Conservation (phyloP, 2,329 filamentous ascomycete genomes). For the Byssochlamys sp. region DNA sequence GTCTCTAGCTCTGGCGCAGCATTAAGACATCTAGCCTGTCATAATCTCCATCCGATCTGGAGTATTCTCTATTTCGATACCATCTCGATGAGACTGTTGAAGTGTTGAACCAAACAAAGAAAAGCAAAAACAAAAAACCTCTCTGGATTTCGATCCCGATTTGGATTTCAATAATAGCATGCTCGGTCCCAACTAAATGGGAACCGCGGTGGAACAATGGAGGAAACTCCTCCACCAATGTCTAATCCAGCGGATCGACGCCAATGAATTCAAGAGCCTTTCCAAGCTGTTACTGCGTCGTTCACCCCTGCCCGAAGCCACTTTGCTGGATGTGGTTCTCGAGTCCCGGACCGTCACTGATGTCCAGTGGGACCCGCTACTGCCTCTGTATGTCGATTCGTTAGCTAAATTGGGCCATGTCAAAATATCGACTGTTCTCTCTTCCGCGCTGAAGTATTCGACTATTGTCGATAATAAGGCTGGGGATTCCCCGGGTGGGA, state of each 20-base stretch:
- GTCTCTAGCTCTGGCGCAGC: background rate
- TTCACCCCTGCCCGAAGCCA: slow-evolving; percentile 20
- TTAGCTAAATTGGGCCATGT: slow-evolving; percentile 25
- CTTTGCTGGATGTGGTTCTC: slow-evolving; percentile 27
- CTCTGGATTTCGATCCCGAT: too few species aligned
- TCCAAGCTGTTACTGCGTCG: slow-evolving; percentile 24
- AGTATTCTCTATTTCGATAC: background rate
- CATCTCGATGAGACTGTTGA: background rate
- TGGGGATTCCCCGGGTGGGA: background rate
- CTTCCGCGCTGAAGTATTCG: slow-evolving; percentile 25
- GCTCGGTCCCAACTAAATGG: slow-evolving; percentile 8
- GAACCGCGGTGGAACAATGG: slow-evolving; percentile 27
- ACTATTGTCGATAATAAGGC: slow-evolving; percentile 20
- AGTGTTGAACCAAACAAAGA: background rate
- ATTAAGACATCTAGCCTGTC: background rate
- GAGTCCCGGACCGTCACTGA: slow-evolving; percentile 22
- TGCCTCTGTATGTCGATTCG: slow-evolving; percentile 32
- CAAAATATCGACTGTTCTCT: slow-evolving; percentile 25
- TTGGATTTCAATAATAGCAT: slow-evolving; percentile 1
- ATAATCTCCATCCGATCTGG: too few species aligned
- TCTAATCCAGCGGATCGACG: slow-evolving; percentile 28
- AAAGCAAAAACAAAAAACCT: background rate
- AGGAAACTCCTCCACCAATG: slow-evolving; percentile 28
- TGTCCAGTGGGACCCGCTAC: slow-evolving; percentile 33
- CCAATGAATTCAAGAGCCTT: slow-evolving; percentile 28